Evolutionary conservation across 306 rosid genomes (phyloP).

Genomic region (Erythrophleum fordii): DNA sequence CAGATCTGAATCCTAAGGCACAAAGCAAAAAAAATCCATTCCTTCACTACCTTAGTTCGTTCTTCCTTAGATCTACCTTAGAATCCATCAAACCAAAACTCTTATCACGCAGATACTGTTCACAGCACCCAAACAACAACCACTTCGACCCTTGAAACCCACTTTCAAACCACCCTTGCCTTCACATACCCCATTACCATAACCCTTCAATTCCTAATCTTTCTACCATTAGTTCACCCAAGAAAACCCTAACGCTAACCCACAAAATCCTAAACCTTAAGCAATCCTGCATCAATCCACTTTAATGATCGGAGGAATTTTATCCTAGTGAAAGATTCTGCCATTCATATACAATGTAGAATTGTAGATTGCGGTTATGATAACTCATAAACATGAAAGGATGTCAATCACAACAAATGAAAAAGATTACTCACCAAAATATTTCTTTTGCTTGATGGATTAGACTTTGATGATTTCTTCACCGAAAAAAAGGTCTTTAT

Average conservation of each 20-base stretch:
- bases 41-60: background rate
- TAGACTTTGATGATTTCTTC: slow-evolving; percentile 79
- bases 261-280: too few relatives aligned
- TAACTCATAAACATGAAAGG: slow-evolving; percentile 19
- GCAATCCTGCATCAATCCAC: background rate
- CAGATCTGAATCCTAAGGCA: background rate
- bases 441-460: slow-evolving; percentile 53
- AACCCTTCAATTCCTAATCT: too few relatives aligned
- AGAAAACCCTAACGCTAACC: too few relatives aligned
- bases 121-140: slow-evolving; percentile 19
- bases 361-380: background rate
- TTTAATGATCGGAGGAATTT: background rate
- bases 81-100: background rate
- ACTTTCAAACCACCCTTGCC: too few relatives aligned
- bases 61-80: slow-evolving; percentile 7
- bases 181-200: too few relatives aligned
- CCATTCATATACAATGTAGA: slow-evolving; percentile 14
- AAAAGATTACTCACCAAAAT: slow-evolving; percentile 36
- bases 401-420: slow-evolving; percentile 10
- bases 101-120: background rate
- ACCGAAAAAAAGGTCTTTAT: slow-evolving; percentile 73
- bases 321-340: background rate
- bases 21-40: slow-evolving; percentile 9
- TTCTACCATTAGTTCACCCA: too few relatives aligned
- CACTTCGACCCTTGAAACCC: background rate